These are phyloP conservation scores for Calonectria crousiana DNA, from an alignment of 2,329 filamentous ascomycete genomes.

Conservation along the genomic window DNA sequence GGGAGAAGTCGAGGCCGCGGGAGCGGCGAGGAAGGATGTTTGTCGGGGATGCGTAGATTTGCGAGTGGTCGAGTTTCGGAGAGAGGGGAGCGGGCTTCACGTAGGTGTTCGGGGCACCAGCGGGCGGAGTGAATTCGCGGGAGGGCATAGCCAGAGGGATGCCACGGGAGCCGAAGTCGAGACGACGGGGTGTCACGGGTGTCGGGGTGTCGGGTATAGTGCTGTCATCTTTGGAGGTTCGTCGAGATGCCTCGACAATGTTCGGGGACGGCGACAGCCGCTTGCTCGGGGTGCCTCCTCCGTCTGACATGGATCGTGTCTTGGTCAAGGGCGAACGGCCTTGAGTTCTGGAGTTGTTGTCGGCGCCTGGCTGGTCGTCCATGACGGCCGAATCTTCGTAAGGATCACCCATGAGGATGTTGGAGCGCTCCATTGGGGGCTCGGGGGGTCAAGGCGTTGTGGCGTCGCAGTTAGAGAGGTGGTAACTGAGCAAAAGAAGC, in stretches of 20 bases:
- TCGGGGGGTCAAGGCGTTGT: constrained; percentile 1
- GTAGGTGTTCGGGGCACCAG: constrained; percentile 50
- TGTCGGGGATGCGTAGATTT: constrained; percentile 87
- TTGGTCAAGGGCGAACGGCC: constrained; percentile 61
- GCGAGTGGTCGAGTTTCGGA: constrained; percentile 86
- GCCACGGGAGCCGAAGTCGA: constrained; percentile 71
- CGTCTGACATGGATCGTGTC: constrained; percentile 75
- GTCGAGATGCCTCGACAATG: constrained; percentile 65
- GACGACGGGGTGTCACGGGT: constrained; percentile 80
- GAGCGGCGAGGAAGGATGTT: constrained; percentile 91
- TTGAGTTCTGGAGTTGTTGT: constrained; percentile 25
- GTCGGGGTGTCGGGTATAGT: constrained; percentile 58
- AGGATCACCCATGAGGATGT: constrained; percentile 29
- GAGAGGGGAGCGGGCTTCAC: constrained; percentile 78
- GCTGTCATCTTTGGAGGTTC: constrained; percentile 76
- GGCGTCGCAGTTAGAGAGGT: constrained; percentile 12
- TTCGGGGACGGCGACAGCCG: constrained; percentile 68
- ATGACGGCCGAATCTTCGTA: constrained; percentile 51
- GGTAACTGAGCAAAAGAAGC: constrained; percentile 1
- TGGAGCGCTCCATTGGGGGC: constrained; percentile 37
- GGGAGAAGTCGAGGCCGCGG: constrained; percentile 90
- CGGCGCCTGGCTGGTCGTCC: constrained; percentile 41
- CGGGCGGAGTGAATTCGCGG: constrained; percentile 53
- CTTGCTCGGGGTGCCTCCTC: constrained; percentile 66
- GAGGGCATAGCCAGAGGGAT: constrained; percentile 59